phyloP scores from a whole-genome alignment of 1,139 yeast genomes.

The Nakaseomyces delphensis region DNA sequence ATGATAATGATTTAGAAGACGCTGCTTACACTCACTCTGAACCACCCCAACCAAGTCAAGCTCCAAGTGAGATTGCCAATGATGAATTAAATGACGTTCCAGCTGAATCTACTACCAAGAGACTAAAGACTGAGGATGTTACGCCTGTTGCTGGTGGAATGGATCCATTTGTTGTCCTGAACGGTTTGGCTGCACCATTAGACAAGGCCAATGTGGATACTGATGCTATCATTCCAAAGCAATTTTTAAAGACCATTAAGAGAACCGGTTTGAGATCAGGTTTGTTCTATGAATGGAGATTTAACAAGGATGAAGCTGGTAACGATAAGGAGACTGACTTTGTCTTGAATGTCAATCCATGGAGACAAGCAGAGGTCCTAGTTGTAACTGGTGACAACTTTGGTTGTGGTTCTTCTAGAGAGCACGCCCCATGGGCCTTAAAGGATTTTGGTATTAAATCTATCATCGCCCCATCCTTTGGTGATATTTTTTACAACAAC shows the following conservation, averaged over 20 bases:
- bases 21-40: conserved; percentile 66
- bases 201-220: conserved; percentile 94
- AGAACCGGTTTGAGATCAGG: conserved; percentile 89
- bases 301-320: conserved; percentile 59
- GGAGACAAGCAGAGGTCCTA: conserved; percentile 67
- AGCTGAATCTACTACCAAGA: conserved; percentile 20
- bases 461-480: conserved; percentile 94
- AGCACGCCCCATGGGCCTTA: conserved; percentile 99
- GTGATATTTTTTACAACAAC: conserved; percentile 95
- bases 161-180: conserved; percentile 65
- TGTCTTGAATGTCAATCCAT: conserved; percentile 77
- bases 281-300: conserved; percentile 83
- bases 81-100: conserved; percentile 57
- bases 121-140: conserved; percentile 41
- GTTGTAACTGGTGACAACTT: conserved; percentile 94
- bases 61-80: conserved; percentile 28
- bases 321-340: conserved; percentile 80
- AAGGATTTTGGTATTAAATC: conserved; percentile 94
- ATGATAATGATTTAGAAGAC: conserved; percentile 51
- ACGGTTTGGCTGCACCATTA: conserved; percentile 88
- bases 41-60: conserved; percentile 37
- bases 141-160: conserved; percentile 45
- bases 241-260: conserved; percentile 92
- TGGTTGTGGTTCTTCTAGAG: conserved; percentile 98
- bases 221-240: conserved; percentile 97